phyloP scores from a whole-genome alignment of 2,329 filamentous ascomycete species.

The Purpureocillium takamizusanense region DNA sequence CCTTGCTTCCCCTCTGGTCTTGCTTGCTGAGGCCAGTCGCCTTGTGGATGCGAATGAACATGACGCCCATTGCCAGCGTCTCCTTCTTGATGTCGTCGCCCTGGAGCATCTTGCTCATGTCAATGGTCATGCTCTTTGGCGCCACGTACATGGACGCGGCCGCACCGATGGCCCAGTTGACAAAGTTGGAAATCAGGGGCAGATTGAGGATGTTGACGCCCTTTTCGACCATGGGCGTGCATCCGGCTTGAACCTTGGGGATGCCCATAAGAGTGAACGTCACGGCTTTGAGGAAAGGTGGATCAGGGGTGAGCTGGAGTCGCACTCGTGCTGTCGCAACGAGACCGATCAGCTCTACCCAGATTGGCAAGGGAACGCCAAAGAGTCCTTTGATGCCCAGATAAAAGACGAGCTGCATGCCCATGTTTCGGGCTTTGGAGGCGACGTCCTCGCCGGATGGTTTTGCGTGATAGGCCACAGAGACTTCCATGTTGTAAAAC shows the following conservation, averaged over 20 bases:
- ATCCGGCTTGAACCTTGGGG: conserved; percentile 82
- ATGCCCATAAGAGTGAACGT: conserved; percentile 93
- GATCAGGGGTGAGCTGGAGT: conserved; percentile 77
- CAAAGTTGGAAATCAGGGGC: conserved; percentile 89
- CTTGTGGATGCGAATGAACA: conserved; percentile 87
- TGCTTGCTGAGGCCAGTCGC: conserved; percentile 86
- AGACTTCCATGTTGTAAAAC: conserved; percentile 87
- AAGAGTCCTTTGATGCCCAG: conserved; percentile 83
- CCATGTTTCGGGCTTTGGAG: conserved; percentile 87
- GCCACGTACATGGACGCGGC: conserved; percentile 88
- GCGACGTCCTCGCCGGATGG: conserved; percentile 62
- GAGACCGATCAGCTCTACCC: conserved; percentile 82
- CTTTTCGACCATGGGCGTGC: conserved; percentile 83
- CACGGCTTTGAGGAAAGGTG: conserved; percentile 84
- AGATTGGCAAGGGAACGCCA: conserved; percentile 79
- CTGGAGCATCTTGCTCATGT: conserved; percentile 81
- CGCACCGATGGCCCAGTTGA: conserved; percentile 87
- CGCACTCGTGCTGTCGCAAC: conserved; percentile 80
- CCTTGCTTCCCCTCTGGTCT: conserved; percentile 69
- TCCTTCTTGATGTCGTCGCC: conserved; percentile 91
- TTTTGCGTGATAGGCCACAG: conserved; percentile 83
- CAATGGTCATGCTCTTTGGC: conserved; percentile 87
- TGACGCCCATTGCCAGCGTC: conserved; percentile 73
- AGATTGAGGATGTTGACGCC: conserved; percentile 88
- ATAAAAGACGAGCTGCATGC: conserved; percentile 93